These are phyloP conservation scores for Vanilla planifolia DNA, from an alignment of 106 monocot genomes.

Conservation along the genomic window DNA sequence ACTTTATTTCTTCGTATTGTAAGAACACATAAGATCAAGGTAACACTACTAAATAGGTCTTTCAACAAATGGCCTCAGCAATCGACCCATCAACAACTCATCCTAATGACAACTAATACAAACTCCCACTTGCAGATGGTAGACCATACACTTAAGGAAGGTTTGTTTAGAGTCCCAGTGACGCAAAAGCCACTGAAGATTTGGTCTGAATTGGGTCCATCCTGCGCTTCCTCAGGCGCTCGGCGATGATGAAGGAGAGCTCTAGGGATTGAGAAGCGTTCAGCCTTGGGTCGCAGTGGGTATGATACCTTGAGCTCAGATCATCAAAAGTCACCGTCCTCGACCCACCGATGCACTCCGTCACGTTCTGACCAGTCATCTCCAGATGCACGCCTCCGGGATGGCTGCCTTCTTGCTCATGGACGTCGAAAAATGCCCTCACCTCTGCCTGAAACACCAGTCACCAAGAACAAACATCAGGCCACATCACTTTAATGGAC, in stretches of 20 bases:
- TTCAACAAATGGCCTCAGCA: too few species aligned
- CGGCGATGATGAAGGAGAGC: constrained; percentile 69
- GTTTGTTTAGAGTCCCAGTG: too few species aligned
- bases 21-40: too few species aligned
- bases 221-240: constrained; percentile 69
- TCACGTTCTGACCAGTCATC: constrained; percentile 91
- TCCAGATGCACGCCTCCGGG: constrained; percentile 77
- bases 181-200: constrained; percentile 2
- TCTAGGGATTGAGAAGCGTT: constrained; percentile 82
- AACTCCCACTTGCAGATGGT: too few species aligned
- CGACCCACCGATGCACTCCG: constrained; percentile 80
- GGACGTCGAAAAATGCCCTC: constrained; percentile 79
- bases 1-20: too few species aligned
- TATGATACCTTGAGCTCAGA: constrained; percentile 69
- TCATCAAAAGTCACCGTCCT: constrained; percentile 69
- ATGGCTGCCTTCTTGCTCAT: constrained; percentile 80
- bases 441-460: constrained; percentile 54
- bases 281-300: constrained; percentile 78
- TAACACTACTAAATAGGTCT: too few species aligned
- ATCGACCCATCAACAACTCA: too few species aligned
- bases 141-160: too few species aligned
- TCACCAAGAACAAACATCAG: too few species aligned
- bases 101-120: too few species aligned
- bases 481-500: too few species aligned
- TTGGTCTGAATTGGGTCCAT: constrained; percentile 18